Conservation (phyloP, 2,329 filamentous ascomycete species). For the Aspergillus sp. region DNA sequence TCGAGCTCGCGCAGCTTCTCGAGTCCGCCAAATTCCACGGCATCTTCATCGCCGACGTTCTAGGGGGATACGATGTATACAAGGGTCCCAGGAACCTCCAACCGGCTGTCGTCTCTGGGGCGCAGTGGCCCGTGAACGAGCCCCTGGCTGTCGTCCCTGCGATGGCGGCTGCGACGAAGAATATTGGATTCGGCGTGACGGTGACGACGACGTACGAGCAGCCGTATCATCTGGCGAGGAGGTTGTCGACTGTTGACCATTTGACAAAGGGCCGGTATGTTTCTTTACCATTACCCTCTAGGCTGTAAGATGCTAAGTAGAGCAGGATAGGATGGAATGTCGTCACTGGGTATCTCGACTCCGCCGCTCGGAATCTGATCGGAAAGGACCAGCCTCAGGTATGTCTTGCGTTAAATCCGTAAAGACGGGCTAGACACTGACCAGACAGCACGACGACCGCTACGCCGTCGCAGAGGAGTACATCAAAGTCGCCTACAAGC, state of each 20-base stretch:
- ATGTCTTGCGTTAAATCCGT: neutral
- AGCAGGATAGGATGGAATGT: constrained; percentile 60
- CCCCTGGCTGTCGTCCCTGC: constrained; percentile 63
- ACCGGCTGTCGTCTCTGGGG: constrained; percentile 60
- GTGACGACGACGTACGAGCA: constrained; percentile 68
- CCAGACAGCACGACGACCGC: constrained; percentile 59
- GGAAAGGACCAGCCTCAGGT: constrained; percentile 51
- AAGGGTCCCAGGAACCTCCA: constrained; percentile 60
- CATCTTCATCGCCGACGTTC: constrained; percentile 67
- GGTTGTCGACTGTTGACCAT: constrained; percentile 68
- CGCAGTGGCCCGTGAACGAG: constrained; percentile 72
- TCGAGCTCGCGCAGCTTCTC: constrained; percentile 58
- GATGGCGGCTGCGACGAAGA: constrained; percentile 67
- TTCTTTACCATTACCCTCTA: too few relatives aligned
- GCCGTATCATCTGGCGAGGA: constrained; percentile 64
- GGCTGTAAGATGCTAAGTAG: neutral
- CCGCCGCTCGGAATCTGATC: constrained; percentile 61
- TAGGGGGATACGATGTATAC: constrained; percentile 70
- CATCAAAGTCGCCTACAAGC: constrained; percentile 64
- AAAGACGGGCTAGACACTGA: neutral
- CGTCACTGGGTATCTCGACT: constrained; percentile 68
- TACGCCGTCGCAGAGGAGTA: constrained; percentile 67
- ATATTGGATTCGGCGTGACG: constrained; percentile 68
- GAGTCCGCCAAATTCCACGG: constrained; percentile 65
- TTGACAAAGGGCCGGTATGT: constrained; percentile 60